phyloP scores from a whole-genome alignment of 225 moss, liverwort and hornwort species.

The Rhytidiadelphus loreus region DNA sequence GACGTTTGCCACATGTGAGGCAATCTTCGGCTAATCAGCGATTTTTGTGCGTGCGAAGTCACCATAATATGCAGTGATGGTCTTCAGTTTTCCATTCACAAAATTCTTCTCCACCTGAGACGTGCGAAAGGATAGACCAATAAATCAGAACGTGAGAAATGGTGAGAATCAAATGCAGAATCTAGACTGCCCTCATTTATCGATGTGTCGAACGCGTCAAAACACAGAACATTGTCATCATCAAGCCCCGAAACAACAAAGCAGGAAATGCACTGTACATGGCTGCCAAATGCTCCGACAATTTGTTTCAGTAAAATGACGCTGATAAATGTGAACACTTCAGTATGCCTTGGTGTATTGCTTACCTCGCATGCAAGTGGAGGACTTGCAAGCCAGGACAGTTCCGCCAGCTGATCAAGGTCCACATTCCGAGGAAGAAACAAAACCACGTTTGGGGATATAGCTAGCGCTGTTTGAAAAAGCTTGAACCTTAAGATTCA shows the following conservation, averaged over 20 bases:
- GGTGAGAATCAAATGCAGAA: neutral
- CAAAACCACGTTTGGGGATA: constrained; percentile 61
- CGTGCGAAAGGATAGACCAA: neutral
- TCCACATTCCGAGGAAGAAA: constrained; percentile 93
- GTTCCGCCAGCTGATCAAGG: constrained; percentile 54
- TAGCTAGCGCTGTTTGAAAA: constrained; percentile 58
- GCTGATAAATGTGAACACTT: neutral
- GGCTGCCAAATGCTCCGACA: neutral
- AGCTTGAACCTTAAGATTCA: constrained; percentile 47
- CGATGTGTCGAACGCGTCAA: neutral
- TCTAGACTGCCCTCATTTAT: neutral
- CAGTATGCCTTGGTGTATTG: neutral
- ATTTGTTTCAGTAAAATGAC: neutral
- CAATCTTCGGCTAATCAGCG: neutral
- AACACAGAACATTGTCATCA: neutral
- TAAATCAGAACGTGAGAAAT: neutral
- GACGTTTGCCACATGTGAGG: neutral
- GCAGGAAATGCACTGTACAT: neutral
- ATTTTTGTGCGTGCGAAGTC: constrained; percentile 22
- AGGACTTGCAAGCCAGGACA: constrained; percentile 67
- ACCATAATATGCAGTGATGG: constrained; percentile 83
- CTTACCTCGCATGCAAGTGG: constrained; percentile 75
- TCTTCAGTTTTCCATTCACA: constrained; percentile 73
- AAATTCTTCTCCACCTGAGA: constrained; percentile 78
- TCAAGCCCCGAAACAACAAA: neutral